Conservation (phyloP, 208 protist species). For the Trypanosoma lewisi region DNA sequence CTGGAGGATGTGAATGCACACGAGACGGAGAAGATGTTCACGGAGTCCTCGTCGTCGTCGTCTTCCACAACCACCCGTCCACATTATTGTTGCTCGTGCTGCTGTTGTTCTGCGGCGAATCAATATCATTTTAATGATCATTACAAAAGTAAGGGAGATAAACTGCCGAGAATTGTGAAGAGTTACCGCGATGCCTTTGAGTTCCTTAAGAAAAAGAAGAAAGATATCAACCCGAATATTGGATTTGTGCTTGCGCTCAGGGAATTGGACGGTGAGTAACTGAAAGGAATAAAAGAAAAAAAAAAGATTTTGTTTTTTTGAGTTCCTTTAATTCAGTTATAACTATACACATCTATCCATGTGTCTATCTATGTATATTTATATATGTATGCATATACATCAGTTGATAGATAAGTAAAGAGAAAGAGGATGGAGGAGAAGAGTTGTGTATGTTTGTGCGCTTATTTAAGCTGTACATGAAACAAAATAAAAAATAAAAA, state of each 20-base stretch:
- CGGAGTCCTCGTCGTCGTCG: background rate
- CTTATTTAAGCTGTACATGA: no score
- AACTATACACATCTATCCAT: no score
- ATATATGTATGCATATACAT: background rate
- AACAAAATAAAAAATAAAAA: no score
- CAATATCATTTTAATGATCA: background rate
- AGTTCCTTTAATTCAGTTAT: no score
- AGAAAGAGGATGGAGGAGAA: no score
- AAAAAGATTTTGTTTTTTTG: conserved; percentile 5
- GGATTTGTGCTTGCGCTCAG: conserved; percentile 75
- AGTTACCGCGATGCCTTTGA: conserved; percentile 68
- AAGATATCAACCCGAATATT: conserved; percentile 84
- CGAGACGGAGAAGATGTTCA: no score
- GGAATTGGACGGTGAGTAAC: conserved; percentile 32
- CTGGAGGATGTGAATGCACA: background rate
- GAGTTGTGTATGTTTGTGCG: no score
- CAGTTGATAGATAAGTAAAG: no score
- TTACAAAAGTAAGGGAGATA: no score
- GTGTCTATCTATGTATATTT: background rate
- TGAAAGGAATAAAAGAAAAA: conserved; percentile 20
- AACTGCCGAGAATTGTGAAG: conserved; percentile 23
- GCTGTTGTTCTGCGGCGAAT: conserved; percentile 19
- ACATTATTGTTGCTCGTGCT: background rate
- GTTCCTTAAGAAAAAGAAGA: conserved; percentile 51
- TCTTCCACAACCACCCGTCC: background rate